Base-by-base conservation (phyloP, 345 rosid species). In the Eutrema heterophyllum region DNA sequence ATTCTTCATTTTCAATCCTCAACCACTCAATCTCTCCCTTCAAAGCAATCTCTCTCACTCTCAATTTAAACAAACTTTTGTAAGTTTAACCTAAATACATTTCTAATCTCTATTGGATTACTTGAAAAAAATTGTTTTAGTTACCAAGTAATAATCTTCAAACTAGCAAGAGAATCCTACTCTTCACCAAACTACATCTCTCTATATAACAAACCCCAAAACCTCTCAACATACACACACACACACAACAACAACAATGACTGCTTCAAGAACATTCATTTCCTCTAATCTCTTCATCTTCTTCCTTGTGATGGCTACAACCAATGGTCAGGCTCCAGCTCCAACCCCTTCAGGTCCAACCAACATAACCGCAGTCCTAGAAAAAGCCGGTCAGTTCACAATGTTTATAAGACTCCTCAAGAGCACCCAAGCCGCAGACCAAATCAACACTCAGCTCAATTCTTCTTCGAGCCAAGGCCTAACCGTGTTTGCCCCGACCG, bases 401-500 rank as follows among this genome's bases (percentile, higher is more conserved):
- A 61, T 81, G 66, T 82, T 89, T 30, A 86, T 90, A 9, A 78
- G 86, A 79, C 82, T 93, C 10, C 76, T 93, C 41, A 82, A 79
- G 73, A 80, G 67, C 86, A 89, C 94, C 0, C 89, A 84, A 68
- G 96, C 83, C 33, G 82, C 83, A 8, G 77, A 83, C 73, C 97
- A 93, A 73, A 87, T 90, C 79, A 88, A 89, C 82, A 82, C 91
- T 12, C 89, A 85, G 67, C 84, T 93, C 72, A 87, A 82, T 72
- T 84, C 84, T 38, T 86, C 97, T 3, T 77, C 80, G 0, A 90
- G 83, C 69, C 86, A 89, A 70, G 98, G 91, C 33, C 56, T 89
- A 12, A 93, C 98, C 0, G 41, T 93, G 2, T 93, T 93, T 39
- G 97, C 98, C 1, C 98, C 97, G 0, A 76, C 96, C 0, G 97